Conservation (phyloP, 257 asterid species). For the Voacanga thouarsii region DNA sequence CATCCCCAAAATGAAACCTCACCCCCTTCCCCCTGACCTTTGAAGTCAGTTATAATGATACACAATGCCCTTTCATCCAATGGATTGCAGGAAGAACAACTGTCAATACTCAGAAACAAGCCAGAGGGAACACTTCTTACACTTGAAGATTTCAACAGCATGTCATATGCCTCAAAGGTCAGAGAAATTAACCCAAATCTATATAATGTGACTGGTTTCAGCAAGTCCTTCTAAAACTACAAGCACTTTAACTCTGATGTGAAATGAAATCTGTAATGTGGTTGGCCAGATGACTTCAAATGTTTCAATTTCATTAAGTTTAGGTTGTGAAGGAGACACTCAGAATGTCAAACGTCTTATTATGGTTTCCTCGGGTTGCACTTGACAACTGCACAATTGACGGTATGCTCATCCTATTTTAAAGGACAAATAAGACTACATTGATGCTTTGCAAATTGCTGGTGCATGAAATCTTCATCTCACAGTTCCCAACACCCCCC, state of each 20-base stretch:
- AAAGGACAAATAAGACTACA: background rate
- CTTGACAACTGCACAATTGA: constrained; percentile 42
- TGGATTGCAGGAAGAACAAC: constrained; percentile 48
- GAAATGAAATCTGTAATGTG: background rate
- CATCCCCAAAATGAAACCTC: background rate
- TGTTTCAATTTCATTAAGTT: background rate
- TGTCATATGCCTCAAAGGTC: constrained; percentile 56
- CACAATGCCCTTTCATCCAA: background rate
- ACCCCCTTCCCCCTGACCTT: too few relatives aligned
- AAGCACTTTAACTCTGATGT: background rate
- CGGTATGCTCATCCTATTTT: constrained; percentile 31
- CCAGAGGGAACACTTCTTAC: constrained; percentile 38
- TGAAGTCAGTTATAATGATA: background rate
- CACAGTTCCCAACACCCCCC: background rate
- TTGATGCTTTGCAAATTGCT: background rate
- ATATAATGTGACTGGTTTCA: background rate
- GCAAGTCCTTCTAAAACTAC: background rate
- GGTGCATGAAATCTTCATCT: background rate
- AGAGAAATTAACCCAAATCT: background rate
- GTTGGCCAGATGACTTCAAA: background rate
- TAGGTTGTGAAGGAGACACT: constrained; percentile 66
- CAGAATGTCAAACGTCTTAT: constrained; percentile 56
- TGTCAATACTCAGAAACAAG: constrained; percentile 33
- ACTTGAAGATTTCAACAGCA: constrained; percentile 47
- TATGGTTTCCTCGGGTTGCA: constrained; percentile 67